Evolutionary conservation across 2,329 filamentous ascomycete genomes (phyloP), one percentile per base, ranked within the genome.

Genomic region (Dactylellina sp.): DNA sequence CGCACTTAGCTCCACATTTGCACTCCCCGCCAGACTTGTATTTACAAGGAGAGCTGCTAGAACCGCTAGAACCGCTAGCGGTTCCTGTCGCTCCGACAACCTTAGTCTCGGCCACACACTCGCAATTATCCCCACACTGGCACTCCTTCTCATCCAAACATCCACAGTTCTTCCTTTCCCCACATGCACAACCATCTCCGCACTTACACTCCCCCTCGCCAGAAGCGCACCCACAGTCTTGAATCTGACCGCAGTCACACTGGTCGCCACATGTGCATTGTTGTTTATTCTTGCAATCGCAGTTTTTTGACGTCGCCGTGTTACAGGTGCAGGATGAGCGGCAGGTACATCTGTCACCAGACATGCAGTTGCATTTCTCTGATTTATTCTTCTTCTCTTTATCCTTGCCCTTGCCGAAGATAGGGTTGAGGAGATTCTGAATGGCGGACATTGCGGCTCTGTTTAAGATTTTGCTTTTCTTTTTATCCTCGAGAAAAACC

Each of bases 321-420:
- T 40, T 40, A 14, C 65, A 71, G 39, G 57, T 37, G 35, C 65
- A 71, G 42, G 44, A 49, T 2, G 42, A 7, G 24, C 59, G 57
- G 52, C 66, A 71, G 16, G 57, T 71, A 42, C 66, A 71, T 7
- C 5, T 1, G 2, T 57, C 66, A 28, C 66, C 66, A 5, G 50
- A 28, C 7, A 53, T 28, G 57, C 66, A 71, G 35, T 18, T 18
- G 44, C 66, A 71, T 53, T 71, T 71, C 14, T 24, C 14, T 3
- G 42, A 35, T 28, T 49, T 62, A 22, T 44, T 47, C 7, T 35
- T 39, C 56, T 71, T 71, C n/a, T 49, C 57, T 20, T 71, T 71
- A 12, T 56, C 35, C 25, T 71, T 71, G 16, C 53, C 60, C 39
- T 59, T 62, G 14, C 66, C 66, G 57, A 71, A 71, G 52, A 71